Base-by-base conservation (phyloP, 768 basidiomycete species). In the Grammothele lineata region DNA sequence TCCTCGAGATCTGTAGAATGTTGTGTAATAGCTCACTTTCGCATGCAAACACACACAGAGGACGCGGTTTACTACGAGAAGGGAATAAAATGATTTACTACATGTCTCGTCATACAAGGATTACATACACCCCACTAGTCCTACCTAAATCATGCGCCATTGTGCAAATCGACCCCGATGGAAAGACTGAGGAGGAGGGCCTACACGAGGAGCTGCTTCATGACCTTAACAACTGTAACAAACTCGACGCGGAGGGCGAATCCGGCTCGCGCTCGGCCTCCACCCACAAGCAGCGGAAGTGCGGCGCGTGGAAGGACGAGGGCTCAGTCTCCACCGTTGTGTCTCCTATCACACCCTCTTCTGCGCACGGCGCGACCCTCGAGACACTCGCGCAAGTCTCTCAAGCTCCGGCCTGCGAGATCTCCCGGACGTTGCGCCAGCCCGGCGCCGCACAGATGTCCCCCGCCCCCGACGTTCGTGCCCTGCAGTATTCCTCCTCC, bases 281-380 rank as follows among this genome's bases (percentile, higher is more conserved):
- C 38, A 85, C 77, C 37, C 81, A 79, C 63, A 92, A 85, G 67
- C 76, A 89, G 22, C 77, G 89, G 48, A 93, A 90, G 66, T 77
- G 92, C 41, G 92, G 92, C 34, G 80, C 84, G 2, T 77, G 93
- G 43, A 93, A 90, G 69, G 86, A 85, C 59, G 88, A 87, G 67
- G 78, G 85, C 58, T 62, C 64, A 15, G 26, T 25, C 14, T 40
- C 38, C 26, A 17, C 7, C 11, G 61, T 63, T 15, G 55, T 66
- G n/a, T 60, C 68, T 7, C 47, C 67, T 17, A 38, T 46, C 11
- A 47, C 62, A 15, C 61, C 67, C 4, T 64, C 65, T 0, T 46
- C 62, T 8, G 54, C 40, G 11, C 56, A 48, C 45, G 83, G 85
- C 48, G 74, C 76, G 44, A 81, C 80, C 5, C 69, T 89, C 48